These are phyloP conservation scores for Discostella stelligera DNA, from an alignment of 352 stramenopile genomes.

Conservation along the genomic window DNA sequence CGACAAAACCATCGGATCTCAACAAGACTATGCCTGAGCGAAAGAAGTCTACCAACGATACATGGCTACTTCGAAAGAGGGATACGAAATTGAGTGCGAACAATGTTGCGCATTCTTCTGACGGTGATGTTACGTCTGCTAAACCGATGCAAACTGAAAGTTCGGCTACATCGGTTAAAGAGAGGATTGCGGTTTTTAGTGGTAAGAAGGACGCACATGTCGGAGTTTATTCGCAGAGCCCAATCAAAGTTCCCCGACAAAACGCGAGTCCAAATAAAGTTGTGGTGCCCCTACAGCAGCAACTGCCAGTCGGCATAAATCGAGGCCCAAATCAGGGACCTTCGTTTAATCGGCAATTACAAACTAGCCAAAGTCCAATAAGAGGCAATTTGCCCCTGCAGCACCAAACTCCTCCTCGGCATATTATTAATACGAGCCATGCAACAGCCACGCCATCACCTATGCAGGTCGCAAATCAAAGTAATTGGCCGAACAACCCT, in stretches of 20 bases:
- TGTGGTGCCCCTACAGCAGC: constrained; percentile 1
- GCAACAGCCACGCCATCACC: constrained; percentile 18
- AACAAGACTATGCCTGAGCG: constrained; percentile 4
- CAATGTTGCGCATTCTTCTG: not conserved
- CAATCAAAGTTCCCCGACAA: constrained; percentile 9
- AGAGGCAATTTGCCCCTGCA: constrained; percentile 5
- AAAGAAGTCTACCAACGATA: constrained; percentile 2
- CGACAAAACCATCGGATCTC: not conserved
- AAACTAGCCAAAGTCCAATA: not conserved
- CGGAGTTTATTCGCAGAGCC: not conserved
- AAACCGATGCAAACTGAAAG: constrained; percentile 10
- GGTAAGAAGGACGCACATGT: not conserved
- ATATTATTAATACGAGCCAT: constrained; percentile 16
- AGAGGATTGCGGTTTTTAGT: constrained; percentile 40
- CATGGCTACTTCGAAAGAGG: constrained; percentile 6
- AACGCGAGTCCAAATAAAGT: constrained; percentile 9
- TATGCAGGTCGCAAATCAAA: constrained; percentile 19
- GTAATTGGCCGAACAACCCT: constrained; percentile 15
- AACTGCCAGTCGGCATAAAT: constrained; percentile 2
- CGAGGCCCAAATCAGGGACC: not conserved
- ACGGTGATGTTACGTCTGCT: not conserved
- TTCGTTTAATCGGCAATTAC: not conserved
- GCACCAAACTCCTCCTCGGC: constrained; percentile 21
- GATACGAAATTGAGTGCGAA: constrained; percentile 3
- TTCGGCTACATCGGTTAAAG: constrained; percentile 30